Evolutionary conservation across 257 asterid genomes (phyloP).

Genomic region (Solanum paucissectum): DNA sequence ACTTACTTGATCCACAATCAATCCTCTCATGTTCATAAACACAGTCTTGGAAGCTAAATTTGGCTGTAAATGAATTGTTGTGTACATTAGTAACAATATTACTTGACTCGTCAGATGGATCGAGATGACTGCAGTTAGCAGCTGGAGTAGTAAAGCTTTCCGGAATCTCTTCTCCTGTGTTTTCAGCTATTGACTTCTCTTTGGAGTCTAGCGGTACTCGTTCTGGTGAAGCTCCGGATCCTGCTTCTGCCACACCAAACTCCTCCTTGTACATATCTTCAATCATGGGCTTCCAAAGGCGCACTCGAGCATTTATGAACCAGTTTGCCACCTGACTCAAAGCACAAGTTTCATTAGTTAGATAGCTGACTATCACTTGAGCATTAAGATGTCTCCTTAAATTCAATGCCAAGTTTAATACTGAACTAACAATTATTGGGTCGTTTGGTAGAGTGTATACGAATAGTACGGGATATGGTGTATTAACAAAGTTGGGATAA

Average conservation of each 20-base stretch:
- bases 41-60: slow-evolving; percentile 15
- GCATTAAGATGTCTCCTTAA: background rate
- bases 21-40: slow-evolving; percentile 20
- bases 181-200: slow-evolving; percentile 27
- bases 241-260: slow-evolving; percentile 43
- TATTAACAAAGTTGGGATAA: background rate
- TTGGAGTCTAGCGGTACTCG: slow-evolving; percentile 12
- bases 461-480: background rate
- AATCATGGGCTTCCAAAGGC: slow-evolving; percentile 88
- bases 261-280: slow-evolving; percentile 86
- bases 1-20: background rate
- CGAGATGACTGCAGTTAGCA: slow-evolving; percentile 11
- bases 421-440: background rate
- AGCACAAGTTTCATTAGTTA: background rate
- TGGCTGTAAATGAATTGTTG: slow-evolving; percentile 7
- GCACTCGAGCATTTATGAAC: slow-evolving; percentile 80
- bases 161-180: slow-evolving; percentile 25
- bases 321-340: slow-evolving; percentile 65
- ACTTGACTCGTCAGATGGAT: slow-evolving; percentile 11
- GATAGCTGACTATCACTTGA: background rate
- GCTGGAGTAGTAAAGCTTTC: slow-evolving; percentile 16
- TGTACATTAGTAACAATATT: slow-evolving; percentile 13
- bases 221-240: slow-evolving; percentile 36
- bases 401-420: background rate
- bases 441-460: background rate